Evolutionary conservation across 2,329 filamentous ascomycete species (phyloP).

Genomic region (Iodosphaeria phyllophila): DNA sequence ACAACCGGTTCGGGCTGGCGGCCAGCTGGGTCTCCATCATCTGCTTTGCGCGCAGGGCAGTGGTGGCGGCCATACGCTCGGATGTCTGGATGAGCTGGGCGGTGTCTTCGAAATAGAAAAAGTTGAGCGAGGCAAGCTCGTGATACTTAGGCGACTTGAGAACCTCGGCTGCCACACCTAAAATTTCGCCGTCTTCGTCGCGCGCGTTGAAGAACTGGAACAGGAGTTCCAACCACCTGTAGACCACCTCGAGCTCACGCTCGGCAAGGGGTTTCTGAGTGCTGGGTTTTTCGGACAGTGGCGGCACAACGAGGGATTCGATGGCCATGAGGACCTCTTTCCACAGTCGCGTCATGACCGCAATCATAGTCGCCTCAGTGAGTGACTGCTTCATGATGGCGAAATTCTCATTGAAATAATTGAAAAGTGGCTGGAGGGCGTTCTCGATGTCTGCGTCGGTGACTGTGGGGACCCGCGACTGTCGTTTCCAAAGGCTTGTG

Average conservation of each 20-base stretch:
- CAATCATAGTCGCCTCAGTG: slow-evolving; percentile 89
- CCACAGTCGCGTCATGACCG: slow-evolving; percentile 96
- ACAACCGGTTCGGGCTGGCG: slow-evolving; percentile 41
- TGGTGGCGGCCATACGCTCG: slow-evolving; percentile 85
- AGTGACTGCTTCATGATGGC: slow-evolving; percentile 96
- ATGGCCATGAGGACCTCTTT: slow-evolving; percentile 91
- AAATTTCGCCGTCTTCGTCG: slow-evolving; percentile 66
- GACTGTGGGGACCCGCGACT: slow-evolving; percentile 34
- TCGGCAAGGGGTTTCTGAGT: slow-evolving; percentile 66
- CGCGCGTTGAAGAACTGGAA: slow-evolving; percentile 91
- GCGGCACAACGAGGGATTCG: slow-evolving; percentile 77
- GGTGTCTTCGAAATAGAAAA: slow-evolving; percentile 93
- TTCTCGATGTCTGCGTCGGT: slow-evolving; percentile 60
- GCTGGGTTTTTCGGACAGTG: slow-evolving; percentile 85
- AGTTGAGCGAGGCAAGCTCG: slow-evolving; percentile 88
- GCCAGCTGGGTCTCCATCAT: slow-evolving; percentile 32
- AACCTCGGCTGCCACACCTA: slow-evolving; percentile 78
- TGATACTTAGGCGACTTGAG: slow-evolving; percentile 97
- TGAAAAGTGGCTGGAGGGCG: slow-evolving; percentile 68
- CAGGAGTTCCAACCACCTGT: slow-evolving; percentile 79
- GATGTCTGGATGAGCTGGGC: slow-evolving; percentile 87
- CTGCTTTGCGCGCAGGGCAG: slow-evolving; percentile 54
- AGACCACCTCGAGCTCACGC: slow-evolving; percentile 85
- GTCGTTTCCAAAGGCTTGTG: slow-evolving; percentile 23
- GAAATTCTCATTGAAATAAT: slow-evolving; percentile 97